These are phyloP conservation scores for Crassisporium funariophilum DNA, from an alignment of 768 basidiomycete genomes.

Conservation along the genomic window DNA sequence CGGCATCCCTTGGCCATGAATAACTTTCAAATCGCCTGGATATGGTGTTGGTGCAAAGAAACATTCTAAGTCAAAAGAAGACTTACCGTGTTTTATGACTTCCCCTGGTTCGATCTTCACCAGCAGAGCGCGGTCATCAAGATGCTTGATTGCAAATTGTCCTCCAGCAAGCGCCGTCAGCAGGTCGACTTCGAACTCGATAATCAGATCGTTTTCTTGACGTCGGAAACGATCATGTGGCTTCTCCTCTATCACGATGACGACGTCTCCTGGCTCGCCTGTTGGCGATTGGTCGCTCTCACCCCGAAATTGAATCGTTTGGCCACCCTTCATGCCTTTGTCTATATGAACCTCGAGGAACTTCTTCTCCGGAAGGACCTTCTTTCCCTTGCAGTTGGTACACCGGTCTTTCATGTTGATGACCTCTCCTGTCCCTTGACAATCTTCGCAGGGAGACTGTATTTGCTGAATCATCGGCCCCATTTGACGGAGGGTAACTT, in stretches of 20 bases:
- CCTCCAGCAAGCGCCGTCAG: slow-evolving; percentile 94
- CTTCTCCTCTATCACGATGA: slow-evolving; percentile 93
- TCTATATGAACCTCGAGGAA: slow-evolving; percentile 97
- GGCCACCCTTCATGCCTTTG: slow-evolving; percentile 95
- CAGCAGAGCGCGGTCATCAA: slow-evolving; percentile 88
- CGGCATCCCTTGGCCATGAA: slow-evolving; percentile 97
- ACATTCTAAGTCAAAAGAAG: slow-evolving; percentile 2
- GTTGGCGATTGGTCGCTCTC: slow-evolving; percentile 93
- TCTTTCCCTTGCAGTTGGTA: slow-evolving; percentile 92
- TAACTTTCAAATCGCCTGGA: slow-evolving; percentile 80
- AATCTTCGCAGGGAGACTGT: slow-evolving; percentile 93
- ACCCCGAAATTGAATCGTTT: slow-evolving; percentile 85
- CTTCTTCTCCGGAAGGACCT: slow-evolving; percentile 92
- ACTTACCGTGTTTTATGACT: slow-evolving; percentile 88
- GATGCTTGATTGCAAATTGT: slow-evolving; percentile 84
- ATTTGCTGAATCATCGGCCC: slow-evolving; percentile 99
- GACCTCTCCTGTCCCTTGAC: slow-evolving; percentile 90
- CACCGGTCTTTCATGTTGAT: slow-evolving; percentile 95
- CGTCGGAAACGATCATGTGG: slow-evolving; percentile 87
- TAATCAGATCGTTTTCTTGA: slow-evolving; percentile 84
- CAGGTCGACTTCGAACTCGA: slow-evolving; percentile 89
- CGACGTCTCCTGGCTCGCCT: slow-evolving; percentile 89
- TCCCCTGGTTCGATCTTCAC: slow-evolving; percentile 88
- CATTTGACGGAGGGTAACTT: slow-evolving; percentile 92
- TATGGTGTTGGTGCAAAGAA: slow-evolving; percentile 7